Conservation (phyloP, 2,329 filamentous ascomycete species). For the Aspergillus sojae region DNA sequence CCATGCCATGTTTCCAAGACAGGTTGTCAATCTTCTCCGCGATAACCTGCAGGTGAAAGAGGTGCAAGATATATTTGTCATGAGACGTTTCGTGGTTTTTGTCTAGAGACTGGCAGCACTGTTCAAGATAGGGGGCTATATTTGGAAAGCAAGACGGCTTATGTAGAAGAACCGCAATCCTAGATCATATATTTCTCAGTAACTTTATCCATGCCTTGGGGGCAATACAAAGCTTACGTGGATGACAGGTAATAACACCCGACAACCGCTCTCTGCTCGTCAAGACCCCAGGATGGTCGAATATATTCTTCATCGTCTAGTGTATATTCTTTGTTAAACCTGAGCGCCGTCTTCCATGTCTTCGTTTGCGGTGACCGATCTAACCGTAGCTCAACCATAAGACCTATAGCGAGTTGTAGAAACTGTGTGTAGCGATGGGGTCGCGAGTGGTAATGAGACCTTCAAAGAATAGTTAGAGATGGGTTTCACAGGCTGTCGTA, state of each 20-base stretch:
- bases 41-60: slow-evolving; percentile 42
- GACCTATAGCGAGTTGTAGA: slow-evolving; percentile 39
- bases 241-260: slow-evolving; percentile 50
- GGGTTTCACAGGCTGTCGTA: background rate
- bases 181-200: background rate
- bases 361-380: slow-evolving; percentile 29
- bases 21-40: slow-evolving; percentile 40
- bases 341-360: slow-evolving; percentile 33
- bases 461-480: slow-evolving; percentile 11
- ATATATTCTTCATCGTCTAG: background rate
- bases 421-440: slow-evolving; percentile 37
- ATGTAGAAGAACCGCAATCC: slow-evolving; percentile 29
- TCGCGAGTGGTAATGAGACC: slow-evolving; percentile 38
- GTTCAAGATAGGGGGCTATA: slow-evolving; percentile 36
- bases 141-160: slow-evolving; percentile 42
- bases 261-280: slow-evolving; percentile 48
- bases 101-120: slow-evolving; percentile 36
- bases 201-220: background rate
- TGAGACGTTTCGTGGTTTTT: slow-evolving; percentile 34
- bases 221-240: slow-evolving; percentile 28
- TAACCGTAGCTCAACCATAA: slow-evolving; percentile 39
- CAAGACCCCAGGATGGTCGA: slow-evolving; percentile 32
- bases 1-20: background rate
- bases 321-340: slow-evolving; percentile 25
- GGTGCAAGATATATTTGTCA: slow-evolving; percentile 40